Evolutionary conservation across 2,329 filamentous ascomycete genomes (phyloP).

Genomic region (Colletotrichum salicis): DNA sequence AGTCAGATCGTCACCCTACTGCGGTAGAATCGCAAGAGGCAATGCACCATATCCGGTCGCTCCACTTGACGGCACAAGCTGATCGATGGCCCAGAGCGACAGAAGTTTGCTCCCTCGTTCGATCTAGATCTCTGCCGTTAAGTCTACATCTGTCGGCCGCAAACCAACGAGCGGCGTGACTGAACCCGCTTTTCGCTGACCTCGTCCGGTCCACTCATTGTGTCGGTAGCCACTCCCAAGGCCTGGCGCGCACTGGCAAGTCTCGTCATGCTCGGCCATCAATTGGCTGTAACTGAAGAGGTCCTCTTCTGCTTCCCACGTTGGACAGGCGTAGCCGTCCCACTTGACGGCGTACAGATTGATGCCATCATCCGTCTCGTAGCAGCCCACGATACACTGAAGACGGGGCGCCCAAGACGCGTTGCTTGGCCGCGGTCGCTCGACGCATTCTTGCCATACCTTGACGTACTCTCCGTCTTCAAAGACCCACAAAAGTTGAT

Average conservation of each 20-base stretch:
- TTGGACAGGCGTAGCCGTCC: slow-evolving; percentile 1
- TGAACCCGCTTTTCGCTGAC: background rate
- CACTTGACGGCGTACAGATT: background rate
- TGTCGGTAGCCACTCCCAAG: background rate
- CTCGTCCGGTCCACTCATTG: background rate
- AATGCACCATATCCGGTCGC: background rate
- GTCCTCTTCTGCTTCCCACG: slow-evolving; percentile 13
- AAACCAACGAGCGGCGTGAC: background rate
- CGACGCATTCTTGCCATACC: background rate
- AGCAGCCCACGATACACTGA: background rate
- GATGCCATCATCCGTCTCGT: background rate
- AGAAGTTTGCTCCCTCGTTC: background rate
- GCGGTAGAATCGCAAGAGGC: background rate
- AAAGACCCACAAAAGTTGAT: background rate
- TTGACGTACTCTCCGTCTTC: background rate
- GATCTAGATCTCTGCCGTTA: background rate
- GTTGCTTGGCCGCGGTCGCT: background rate
- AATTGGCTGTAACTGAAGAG: background rate
- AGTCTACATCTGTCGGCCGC: background rate
- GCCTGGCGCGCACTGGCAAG: background rate
- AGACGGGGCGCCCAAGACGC: background rate
- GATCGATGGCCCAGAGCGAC: too few species aligned
- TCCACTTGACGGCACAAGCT: background rate
- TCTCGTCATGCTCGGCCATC: background rate
- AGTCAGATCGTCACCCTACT: background rate